Base-by-base conservation (phyloP, 306 rosid genomes). In the apple (Malus domestica) region DNA sequence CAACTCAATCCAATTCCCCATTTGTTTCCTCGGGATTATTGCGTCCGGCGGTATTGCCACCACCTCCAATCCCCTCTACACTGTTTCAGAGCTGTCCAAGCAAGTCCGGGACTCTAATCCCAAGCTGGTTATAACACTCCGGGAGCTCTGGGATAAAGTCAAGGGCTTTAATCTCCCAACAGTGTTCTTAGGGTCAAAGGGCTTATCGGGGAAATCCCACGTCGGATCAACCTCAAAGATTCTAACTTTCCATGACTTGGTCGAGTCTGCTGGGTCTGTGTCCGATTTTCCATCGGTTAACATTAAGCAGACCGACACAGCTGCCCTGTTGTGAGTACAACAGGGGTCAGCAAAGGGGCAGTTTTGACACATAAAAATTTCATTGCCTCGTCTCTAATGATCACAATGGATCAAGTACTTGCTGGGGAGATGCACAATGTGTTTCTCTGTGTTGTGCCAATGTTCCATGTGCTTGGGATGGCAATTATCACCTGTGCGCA, bases 401-500 rank as follows among this genome's bases (percentile, higher is more conserved):
- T 82, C 0, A 52, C 85, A 0, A 44, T 87, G 89, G 97, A 95
- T 14, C 97, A 92, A 80, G 88, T 80, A 1, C 18, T 82, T 45
- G 67, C 76, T 0, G 86, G 88, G 4, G 86, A 81, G 44, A 70
- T 32, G 76, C 59, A 84, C 49, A 19, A 72, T 14, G 87, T 90
- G 69, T 86, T n/a, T 61, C 88, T 95, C 9, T 87, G 90, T 73
- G 90, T 92, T 32, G 46, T 95, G 73, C 98, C 97, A 1, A 90
- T 95, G 96, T 95, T 89, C 67, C 98, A 95, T 72, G 92, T 95
- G 49, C 88, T 88, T 44, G 98, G 98, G 19, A 61, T 95, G 67
- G 57, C 76, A 1, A 79, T 90, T n/a, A 75, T 92, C n/a, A 14
- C 71, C 15, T 89, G 70, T 75, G 13, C 91, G 57, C 84, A 84